Percentiles rank a stretch among this genome's conserved stretches.
phyloP scores from a whole-genome alignment of 192 early-diverging fungal species.

The Borealophlyctis nickersoniae region DNA sequence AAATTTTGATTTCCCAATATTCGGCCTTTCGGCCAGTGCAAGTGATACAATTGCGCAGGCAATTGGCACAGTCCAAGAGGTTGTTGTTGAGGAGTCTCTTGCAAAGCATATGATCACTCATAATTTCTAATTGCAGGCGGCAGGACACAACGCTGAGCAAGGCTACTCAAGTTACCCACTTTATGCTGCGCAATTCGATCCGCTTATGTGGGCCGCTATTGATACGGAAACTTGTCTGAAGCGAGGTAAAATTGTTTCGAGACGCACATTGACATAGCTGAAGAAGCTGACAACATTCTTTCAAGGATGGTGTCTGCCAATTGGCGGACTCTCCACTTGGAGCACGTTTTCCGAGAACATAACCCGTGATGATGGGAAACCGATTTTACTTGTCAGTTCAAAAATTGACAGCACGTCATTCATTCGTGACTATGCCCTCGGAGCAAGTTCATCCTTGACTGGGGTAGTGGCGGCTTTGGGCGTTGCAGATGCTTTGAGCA shows the following conservation, averaged over 20 bases:
- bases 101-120: not conserved
- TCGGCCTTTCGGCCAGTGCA: constrained; percentile 35
- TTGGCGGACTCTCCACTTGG: constrained; percentile 69
- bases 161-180: constrained; percentile 61
- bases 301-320: constrained; percentile 62
- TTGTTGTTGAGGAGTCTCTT: constrained; percentile 15
- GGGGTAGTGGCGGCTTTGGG: constrained; percentile 64
- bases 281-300: too few relatives aligned
- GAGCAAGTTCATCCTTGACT: constrained; percentile 53
- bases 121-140: too few relatives aligned
- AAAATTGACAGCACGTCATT: constrained; percentile 62
- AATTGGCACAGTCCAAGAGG: constrained; percentile 42
- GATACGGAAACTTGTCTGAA: constrained; percentile 67
- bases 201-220: constrained; percentile 67
- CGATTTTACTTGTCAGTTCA: constrained; percentile 65
- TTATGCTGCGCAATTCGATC: constrained; percentile 67
- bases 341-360: constrained; percentile 60
- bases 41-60: constrained; percentile 34
- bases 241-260: constrained; percentile 44
- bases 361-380: constrained; percentile 50
- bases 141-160: constrained; percentile 38
- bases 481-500: constrained; percentile 66
- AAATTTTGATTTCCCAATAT: constrained; percentile 65
- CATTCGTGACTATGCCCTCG: constrained; percentile 59
- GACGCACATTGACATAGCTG: too few relatives aligned